phyloP scores from a whole-genome alignment of 2,329 filamentous ascomycete species.

The Cladosporium sp. region DNA sequence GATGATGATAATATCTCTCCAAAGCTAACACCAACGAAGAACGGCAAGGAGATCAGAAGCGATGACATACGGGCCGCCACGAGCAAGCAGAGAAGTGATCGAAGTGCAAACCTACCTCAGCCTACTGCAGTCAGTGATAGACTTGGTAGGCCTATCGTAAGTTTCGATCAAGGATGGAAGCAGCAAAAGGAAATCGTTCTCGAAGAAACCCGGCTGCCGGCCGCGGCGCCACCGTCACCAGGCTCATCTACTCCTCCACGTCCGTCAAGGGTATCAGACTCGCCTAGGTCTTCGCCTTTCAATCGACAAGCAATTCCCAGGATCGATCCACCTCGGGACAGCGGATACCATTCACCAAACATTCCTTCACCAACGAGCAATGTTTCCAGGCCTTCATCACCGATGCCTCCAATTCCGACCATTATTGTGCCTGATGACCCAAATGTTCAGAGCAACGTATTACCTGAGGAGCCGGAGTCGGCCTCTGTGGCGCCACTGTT shows the following conservation, averaged over 20 bases:
- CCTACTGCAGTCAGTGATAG: conserved; percentile 88
- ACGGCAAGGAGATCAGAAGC: conserved; percentile 76
- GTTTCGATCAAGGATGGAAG: conserved; percentile 84
- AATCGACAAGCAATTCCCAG: conserved; percentile 18
- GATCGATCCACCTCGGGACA: conserved; percentile 19
- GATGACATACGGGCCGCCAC: conserved; percentile 89
- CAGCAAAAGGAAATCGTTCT: conserved; percentile 64
- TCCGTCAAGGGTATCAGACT: neutral
- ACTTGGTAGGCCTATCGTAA: conserved; percentile 90
- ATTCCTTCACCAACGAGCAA: neutral
- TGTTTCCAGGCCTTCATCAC: neutral
- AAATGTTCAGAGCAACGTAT: conserved; percentile 1
- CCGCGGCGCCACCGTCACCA: conserved; percentile 19
- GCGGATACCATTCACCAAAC: neutral
- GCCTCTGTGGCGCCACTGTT: conserved; percentile 5
- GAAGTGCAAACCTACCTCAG: conserved; percentile 79
- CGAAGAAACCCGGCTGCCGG: conserved; percentile 45
- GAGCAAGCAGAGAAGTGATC: conserved; percentile 79
- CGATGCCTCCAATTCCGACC: conserved; percentile 21
- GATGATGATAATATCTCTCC: neutral
- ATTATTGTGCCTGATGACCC: conserved; percentile 16
- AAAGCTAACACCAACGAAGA: conserved; percentile 49
- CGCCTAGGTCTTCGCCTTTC: conserved; percentile 4
- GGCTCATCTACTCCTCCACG: conserved; percentile 1
- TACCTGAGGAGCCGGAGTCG: conserved; percentile 26